These are phyloP conservation scores for Trichoderma sp. DNA, from an alignment of 2,329 filamentous ascomycete genomes.

Conservation along the genomic window DNA sequence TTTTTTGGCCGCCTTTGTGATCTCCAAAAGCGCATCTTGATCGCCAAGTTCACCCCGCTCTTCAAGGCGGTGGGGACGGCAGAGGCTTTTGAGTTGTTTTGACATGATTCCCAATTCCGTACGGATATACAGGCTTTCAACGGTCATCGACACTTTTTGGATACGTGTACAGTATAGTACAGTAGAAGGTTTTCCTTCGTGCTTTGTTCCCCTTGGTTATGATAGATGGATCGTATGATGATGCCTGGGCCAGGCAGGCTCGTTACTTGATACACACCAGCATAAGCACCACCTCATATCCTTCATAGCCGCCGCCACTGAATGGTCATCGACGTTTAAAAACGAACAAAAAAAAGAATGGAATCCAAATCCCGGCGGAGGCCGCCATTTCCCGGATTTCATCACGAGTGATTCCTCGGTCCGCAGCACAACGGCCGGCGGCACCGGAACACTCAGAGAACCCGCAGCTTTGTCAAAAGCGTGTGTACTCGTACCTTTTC, in stretches of 20 bases:
- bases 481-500: background rate
- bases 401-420: background rate
- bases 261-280: background rate
- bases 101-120: background rate
- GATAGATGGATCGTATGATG: slow-evolving; percentile 2
- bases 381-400: slow-evolving; percentile 6
- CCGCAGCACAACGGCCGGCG: background rate
- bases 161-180: background rate
- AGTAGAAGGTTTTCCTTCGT: background rate
- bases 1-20: background rate
- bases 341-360: background rate
- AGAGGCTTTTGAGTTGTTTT: background rate
- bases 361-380: background rate
- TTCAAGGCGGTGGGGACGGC: background rate
- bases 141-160: background rate
- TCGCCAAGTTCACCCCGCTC: slow-evolving; percentile 16
- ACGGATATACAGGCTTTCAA: background rate
- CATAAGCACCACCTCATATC: slow-evolving; percentile 1
- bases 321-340: background rate
- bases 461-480: background rate
- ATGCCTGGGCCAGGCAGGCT: background rate
- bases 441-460: background rate
- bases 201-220: background rate
- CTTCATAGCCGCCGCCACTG: background rate
- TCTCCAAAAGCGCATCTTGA: slow-evolving; percentile 15